Percentiles rank a stretch among this genome's conserved stretches.
phyloP scores from a whole-genome alignment of 129 eudicot genomes.

The Lactuca saligna region DNA sequence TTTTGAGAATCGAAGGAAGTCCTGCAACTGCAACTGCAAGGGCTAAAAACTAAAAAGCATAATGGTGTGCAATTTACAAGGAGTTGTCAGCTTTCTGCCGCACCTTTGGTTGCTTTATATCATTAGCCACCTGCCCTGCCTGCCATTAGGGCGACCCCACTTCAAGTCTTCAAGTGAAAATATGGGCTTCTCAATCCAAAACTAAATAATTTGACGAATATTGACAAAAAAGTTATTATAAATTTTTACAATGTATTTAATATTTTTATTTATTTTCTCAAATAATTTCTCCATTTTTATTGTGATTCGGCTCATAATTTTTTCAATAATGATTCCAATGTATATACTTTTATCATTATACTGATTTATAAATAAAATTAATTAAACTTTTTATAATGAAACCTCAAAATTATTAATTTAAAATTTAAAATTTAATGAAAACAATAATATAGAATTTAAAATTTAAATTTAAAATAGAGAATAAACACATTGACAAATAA shows the following conservation, averaged over 20 bases:
- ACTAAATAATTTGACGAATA: not conserved
- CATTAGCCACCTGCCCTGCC: not conserved
- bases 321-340: too few species aligned
- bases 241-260: not conserved
- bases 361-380: too few species aligned
- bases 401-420: too few species aligned
- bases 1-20: not conserved
- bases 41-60: not conserved
- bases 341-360: too few species aligned
- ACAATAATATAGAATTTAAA: too few species aligned
- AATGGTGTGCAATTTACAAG: not conserved
- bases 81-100: constrained; percentile 22
- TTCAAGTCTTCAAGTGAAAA: not conserved
- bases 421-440: too few species aligned
- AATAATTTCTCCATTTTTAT: too few species aligned
- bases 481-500: too few species aligned
- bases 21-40: not conserved
- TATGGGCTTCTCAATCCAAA: constrained; percentile 20
- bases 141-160: constrained; percentile 29
- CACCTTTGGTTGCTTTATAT: constrained; percentile 23
- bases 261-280: not conserved
- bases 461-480: too few species aligned
- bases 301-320: too few species aligned
- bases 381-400: too few species aligned
- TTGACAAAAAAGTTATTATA: not conserved